Base-by-base conservation (phyloP, 2,329 filamentous ascomycete genomes). In the Penicillium janthinellum region DNA sequence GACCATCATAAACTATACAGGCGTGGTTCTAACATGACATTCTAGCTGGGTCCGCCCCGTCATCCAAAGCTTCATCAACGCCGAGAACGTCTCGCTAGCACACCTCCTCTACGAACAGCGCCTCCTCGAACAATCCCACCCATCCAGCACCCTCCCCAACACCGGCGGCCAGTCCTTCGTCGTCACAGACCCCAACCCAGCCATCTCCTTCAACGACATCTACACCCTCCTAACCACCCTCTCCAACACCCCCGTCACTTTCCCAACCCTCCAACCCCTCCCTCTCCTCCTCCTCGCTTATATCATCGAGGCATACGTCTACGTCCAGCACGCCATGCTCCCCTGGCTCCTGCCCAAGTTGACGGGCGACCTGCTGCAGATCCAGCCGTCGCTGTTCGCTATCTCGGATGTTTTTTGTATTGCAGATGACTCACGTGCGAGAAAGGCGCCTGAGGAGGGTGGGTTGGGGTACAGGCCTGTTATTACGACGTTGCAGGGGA, bases 81-180 rank as follows among this genome's bases (percentile, higher is more conserved):
- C 76, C 4, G 78, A 80, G 56, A 85, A 86, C 69, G 81, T 84
- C 60, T 82, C 83, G 10, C 71, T 85, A 17, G 83, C 79, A 4
- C 83, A 86, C 64, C 74, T 86, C 4, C 73, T 79, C 25, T 82
- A 83, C 69, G 83, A 86, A 69, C 77, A 79, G 17, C 81, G 81
- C 5, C 77, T 87, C 1, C 63, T 83, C 34, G 71, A 76, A 25
- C 71, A 74, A 17, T 65, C 64, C 12, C 41, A 58, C 20, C 62
- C 49, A 15, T 54, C 57, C 2, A 59, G 61, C 38, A 37, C 39
- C 5, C 61, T 67, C 1, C 72, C 77, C 47, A 63, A 77, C 45
- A 71, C 72, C 15, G 73, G 75, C 45, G 83, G 82, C 31, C 75
- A 80, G 38, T 77, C 83, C 14, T 85, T 82, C 66, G 68, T 78